Base-by-base conservation (phyloP, 306 rosid species). In the Vigna radiata region DNA sequence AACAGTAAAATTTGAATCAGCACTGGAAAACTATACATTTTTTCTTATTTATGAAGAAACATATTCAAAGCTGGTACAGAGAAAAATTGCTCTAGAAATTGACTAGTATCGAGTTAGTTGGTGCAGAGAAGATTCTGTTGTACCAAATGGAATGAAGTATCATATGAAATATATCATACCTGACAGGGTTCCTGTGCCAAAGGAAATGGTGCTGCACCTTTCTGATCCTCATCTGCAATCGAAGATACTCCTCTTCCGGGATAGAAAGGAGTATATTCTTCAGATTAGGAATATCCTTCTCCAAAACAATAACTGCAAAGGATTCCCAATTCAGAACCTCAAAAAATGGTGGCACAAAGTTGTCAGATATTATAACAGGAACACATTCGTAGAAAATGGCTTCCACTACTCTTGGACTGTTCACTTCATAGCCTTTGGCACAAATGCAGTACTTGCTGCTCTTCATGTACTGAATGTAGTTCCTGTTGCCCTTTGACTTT, bases 381-480 rank as follows among this genome's bases (percentile, higher is more conserved):
- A 94, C 90, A 41, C 98, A 94, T 79, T 88, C 97, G 8, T 86
- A 84, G 83, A 91, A 77, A 64, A 94, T 87, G 53, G 98, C 91
- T 78, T 94, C 97, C 43, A 94, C 98, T 2, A 91, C 98, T 72
- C 98, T 59, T 0, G 98, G 98, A 72, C 98, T 94, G 69, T 90
- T 91, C 17, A 94, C 98, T 86, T 94, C 97, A 19, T 87, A 90
- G 6, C 98, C 98, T 85, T 77, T 94, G 52, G 96, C 97, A 46
- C 98, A 94, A 12, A 94, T 91, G 41, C 98, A 94, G 80, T 87
- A 94, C 85, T 91, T 94, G 86, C 96, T 94, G 84, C 81, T 90
- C 90, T 89, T 92, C 97, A 94, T 94, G 87, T 85, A 84, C 6
- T 79, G 85, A 15, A 83, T 80, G 68, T 90, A 90, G 85, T 86